Percentiles rank a stretch among this genome's conserved stretches.
Evolutionary conservation across 2,329 filamentous ascomycete genomes (phyloP).

Genomic region (Phialophora expanda): DNA sequence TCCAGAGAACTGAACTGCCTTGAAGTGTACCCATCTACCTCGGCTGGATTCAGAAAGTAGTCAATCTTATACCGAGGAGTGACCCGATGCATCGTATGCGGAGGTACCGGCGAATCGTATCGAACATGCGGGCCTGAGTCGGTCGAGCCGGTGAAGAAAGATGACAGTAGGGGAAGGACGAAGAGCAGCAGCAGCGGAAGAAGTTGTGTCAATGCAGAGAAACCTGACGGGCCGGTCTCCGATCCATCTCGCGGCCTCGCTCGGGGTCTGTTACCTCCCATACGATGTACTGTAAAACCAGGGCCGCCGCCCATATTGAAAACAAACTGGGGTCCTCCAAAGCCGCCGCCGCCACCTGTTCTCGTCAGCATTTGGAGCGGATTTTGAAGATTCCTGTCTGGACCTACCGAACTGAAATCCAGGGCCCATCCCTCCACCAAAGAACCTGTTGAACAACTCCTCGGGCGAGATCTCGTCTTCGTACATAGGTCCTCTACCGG

Average conservation of each 20-base stretch:
- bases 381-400: slow-evolving; percentile 14
- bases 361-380: slow-evolving; percentile 21
- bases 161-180: slow-evolving; percentile 80
- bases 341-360: slow-evolving; percentile 60
- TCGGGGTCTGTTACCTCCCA: slow-evolving; percentile 79
- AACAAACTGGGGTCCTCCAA: slow-evolving; percentile 86
- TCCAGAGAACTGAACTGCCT: slow-evolving; percentile 77
- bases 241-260: slow-evolving; percentile 72
- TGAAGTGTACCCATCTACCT: slow-evolving; percentile 72
- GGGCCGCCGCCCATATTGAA: slow-evolving; percentile 94
- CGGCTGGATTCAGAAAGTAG: slow-evolving; percentile 83
- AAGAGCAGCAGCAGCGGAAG: slow-evolving; percentile 90
- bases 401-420: slow-evolving; percentile 69
- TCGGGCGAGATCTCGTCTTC: slow-evolving; percentile 94
- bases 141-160: slow-evolving; percentile 68
- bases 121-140: slow-evolving; percentile 71
- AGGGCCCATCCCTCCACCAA: slow-evolving; percentile 70
- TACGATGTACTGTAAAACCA: slow-evolving; percentile 92
- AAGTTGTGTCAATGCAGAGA: slow-evolving; percentile 69
- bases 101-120: slow-evolving; percentile 73
- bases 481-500: slow-evolving; percentile 67
- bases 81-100: slow-evolving; percentile 74
- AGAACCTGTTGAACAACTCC: slow-evolving; percentile 96
- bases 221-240: slow-evolving; percentile 58
- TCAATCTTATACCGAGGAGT: slow-evolving; percentile 74